phyloP scores from a whole-genome alignment of 768 basidiomycete genomes.

The Rossbeevera mucosa region DNA sequence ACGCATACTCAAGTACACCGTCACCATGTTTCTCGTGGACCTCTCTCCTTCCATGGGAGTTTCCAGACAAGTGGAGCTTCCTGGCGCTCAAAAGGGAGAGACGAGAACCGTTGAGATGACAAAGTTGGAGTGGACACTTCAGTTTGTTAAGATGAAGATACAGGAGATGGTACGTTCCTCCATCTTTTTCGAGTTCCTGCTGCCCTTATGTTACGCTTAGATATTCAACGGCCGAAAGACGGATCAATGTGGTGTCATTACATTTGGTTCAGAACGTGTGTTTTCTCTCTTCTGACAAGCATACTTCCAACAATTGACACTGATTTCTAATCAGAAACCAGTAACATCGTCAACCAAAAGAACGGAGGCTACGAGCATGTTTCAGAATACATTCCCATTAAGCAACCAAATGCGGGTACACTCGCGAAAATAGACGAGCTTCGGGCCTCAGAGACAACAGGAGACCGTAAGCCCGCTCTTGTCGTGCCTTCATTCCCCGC shows the following conservation, averaged over 20 bases:
- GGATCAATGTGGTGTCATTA: constrained; percentile 86
- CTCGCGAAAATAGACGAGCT: constrained; percentile 63
- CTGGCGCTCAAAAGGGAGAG: constrained; percentile 50
- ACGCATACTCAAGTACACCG: constrained; percentile 57
- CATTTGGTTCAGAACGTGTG: constrained; percentile 77
- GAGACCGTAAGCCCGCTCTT: constrained; percentile 54
- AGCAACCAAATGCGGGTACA: constrained; percentile 58
- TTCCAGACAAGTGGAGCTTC: constrained; percentile 50
- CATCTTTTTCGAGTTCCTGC: neutral
- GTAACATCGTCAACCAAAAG: constrained; percentile 57
- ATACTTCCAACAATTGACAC: neutral
- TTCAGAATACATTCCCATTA: constrained; percentile 63
- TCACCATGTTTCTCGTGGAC: constrained; percentile 88
- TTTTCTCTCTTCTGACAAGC: neutral
- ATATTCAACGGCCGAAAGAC: constrained; percentile 91
- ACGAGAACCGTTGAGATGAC: constrained; percentile 54
- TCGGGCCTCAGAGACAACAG: constrained; percentile 48
- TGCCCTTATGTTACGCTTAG: constrained; percentile 36
- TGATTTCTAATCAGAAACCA: constrained; percentile 44
- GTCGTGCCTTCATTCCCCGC: neutral
- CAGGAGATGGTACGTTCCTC: constrained; percentile 74
- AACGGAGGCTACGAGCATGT: constrained; percentile 74
- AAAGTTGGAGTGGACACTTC: constrained; percentile 76
- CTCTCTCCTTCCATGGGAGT: constrained; percentile 82
- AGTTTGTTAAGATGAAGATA: constrained; percentile 85